Evolutionary conservation across 73 alveolate species (phyloP).

Genomic region (Paramecium caudatum): DNA sequence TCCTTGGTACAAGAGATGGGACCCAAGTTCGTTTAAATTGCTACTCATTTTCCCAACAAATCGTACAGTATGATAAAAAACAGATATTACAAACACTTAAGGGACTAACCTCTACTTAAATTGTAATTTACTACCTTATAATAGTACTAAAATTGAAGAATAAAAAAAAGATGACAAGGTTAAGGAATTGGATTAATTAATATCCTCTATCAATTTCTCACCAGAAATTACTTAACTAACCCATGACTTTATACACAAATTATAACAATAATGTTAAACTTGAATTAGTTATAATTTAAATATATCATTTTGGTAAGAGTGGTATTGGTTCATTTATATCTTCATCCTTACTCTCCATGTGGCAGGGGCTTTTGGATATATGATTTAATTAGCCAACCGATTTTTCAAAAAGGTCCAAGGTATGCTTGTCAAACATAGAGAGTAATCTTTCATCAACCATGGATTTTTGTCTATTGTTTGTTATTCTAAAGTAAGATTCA

Average conservation of each 20-base stretch:
- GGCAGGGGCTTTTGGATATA: background rate
- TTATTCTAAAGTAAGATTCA: background rate
- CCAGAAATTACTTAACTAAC: slow-evolving; percentile 31
- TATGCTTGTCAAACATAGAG: background rate
- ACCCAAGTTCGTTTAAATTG: slow-evolving; percentile 45
- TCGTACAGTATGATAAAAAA: slow-evolving; percentile 57
- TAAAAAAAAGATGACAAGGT: background rate
- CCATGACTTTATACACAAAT: background rate
- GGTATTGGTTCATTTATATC: slow-evolving; percentile 23
- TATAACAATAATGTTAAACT: background rate
- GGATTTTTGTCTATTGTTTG: background rate
- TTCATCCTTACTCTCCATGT: background rate
- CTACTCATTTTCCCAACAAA: slow-evolving; percentile 27
- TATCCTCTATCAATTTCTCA: background rate
- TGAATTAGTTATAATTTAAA: background rate
- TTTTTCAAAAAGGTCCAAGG: background rate
- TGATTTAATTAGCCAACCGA: background rate
- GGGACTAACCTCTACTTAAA: background rate
- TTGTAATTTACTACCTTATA: background rate
- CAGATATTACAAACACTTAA: slow-evolving; percentile 38
- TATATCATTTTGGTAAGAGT: background rate
- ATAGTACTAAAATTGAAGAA: background rate
- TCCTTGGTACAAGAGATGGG: background rate
- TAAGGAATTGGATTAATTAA: background rate
- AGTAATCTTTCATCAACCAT: background rate